Evolutionary conservation across 2,329 filamentous ascomycete species (phyloP).

Genomic region (Penicillium sp.): DNA sequence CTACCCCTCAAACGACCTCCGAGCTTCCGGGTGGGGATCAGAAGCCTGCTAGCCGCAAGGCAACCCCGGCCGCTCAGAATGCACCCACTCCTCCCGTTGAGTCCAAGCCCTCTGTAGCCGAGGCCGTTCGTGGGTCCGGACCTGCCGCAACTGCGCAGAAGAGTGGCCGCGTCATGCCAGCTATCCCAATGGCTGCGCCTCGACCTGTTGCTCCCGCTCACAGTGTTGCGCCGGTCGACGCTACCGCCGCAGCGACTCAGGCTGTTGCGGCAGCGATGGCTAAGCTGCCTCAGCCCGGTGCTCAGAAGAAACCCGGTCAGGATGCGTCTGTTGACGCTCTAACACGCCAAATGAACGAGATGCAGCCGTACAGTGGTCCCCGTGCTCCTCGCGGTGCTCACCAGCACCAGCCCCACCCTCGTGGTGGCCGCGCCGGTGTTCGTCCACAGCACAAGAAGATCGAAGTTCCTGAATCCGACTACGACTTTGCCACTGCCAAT

Average conservation of each 20-base stretch:
- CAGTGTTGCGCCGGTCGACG: constrained; percentile 36
- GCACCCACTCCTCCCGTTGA: constrained; percentile 42
- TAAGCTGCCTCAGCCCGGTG: constrained; percentile 47
- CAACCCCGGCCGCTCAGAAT: constrained; percentile 37
- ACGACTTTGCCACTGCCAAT: constrained; percentile 84
- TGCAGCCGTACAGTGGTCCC: constrained; percentile 46
- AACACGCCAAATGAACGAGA: constrained; percentile 49
- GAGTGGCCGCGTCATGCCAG: constrained; percentile 48
- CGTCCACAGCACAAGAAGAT: constrained; percentile 65
- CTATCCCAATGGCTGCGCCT: constrained; percentile 47
- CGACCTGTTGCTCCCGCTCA: constrained; percentile 32
- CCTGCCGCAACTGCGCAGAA: constrained; percentile 39
- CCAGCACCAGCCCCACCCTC: constrained; percentile 31
- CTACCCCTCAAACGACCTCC: constrained; percentile 42
- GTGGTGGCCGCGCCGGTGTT: constrained; percentile 52
- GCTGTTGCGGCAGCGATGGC: constrained; percentile 55
- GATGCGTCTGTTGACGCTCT: constrained; percentile 45
- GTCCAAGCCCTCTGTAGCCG: constrained; percentile 42
- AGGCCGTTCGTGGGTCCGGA: constrained; percentile 36
- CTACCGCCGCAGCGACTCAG: constrained; percentile 46
- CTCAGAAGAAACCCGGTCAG: constrained; percentile 37
- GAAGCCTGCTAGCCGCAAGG: constrained; percentile 39
- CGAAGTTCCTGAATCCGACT: constrained; percentile 87
- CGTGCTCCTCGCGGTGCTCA: constrained; percentile 43
- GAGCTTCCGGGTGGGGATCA: constrained; percentile 48